A percentile compares a stretch with the other conserved stretches of the same genome.
Conservation (phyloP, 2,329 filamentous ascomycete species). For the Aspergillus sp. region DNA sequence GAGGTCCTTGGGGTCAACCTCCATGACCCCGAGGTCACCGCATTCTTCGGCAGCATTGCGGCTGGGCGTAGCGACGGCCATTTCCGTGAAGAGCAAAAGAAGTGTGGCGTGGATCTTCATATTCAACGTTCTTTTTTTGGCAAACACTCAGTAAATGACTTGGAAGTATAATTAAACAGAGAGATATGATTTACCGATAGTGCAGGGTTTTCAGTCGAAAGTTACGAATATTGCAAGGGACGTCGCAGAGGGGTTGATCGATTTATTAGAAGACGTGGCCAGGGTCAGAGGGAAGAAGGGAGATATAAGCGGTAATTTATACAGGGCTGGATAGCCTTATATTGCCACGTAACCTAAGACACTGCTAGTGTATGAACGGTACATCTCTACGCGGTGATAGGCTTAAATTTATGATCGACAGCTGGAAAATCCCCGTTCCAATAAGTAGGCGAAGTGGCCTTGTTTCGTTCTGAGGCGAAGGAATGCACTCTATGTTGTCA, state of each 20-base stretch:
- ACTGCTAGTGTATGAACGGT: no score
- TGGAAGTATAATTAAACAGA: neutral
- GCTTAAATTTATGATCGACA: no score
- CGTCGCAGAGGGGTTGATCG: neutral
- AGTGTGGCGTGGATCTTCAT: neutral
- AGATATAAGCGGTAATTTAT: neutral
- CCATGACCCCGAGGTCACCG: slow-evolving; percentile 10
- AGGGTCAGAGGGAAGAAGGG: neutral
- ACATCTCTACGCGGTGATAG: no score
- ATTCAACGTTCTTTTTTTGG: neutral
- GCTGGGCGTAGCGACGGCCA: neutral
- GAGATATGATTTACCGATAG: neutral
- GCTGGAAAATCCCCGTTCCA: no score
- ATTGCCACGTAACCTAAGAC: no score
- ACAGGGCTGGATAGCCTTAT: no score
- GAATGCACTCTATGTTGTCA: no score
- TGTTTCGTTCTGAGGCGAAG: no score
- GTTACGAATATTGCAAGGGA: neutral
- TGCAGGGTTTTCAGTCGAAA: neutral
- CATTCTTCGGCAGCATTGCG: slow-evolving; percentile 7
- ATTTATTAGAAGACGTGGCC: neutral
- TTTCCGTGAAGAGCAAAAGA: neutral
- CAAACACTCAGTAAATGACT: neutral
- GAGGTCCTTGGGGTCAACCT: slow-evolving; percentile 10
- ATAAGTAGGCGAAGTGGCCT: no score